phyloP scores from a whole-genome alignment of 768 basidiomycete species.

The Paxillus ammoniavirescens region DNA sequence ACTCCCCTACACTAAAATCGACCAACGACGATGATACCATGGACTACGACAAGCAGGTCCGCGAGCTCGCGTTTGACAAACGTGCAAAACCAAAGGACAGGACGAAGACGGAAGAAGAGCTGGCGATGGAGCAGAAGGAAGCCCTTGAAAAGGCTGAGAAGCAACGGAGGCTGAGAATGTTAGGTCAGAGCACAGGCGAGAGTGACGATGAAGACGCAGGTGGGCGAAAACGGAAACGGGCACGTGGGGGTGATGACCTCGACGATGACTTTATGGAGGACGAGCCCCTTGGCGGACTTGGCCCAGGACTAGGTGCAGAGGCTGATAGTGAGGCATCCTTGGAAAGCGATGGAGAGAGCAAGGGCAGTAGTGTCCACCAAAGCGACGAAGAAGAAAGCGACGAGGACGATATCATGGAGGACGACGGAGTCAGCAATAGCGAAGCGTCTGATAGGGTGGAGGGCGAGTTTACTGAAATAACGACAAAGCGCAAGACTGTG shows the following conservation, averaged over 20 bases:
- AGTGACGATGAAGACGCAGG: conserved; percentile 55
- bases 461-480: conserved; percentile 46
- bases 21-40: conserved; percentile 33
- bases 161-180: conserved; percentile 76
- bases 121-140: conserved; percentile 86
- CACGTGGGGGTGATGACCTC: conserved; percentile 80
- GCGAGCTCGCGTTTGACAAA: conserved; percentile 90
- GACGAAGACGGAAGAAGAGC: conserved; percentile 94
- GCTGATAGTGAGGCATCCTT: conserved; percentile 36
- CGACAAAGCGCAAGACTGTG: conserved; percentile 29
- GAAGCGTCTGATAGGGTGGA: conserved; percentile 40
- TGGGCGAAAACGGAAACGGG: conserved; percentile 46
- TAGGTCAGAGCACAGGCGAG: conserved; percentile 71
- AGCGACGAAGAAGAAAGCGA: conserved; percentile 37
- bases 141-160: conserved; percentile 83
- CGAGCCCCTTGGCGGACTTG: conserved; percentile 34
- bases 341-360: conserved; percentile 31
- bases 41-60: conserved; percentile 90
- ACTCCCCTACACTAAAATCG: not conserved
- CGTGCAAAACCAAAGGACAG: conserved; percentile 93
- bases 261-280: conserved; percentile 79
- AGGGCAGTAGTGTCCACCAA: conserved; percentile 37
- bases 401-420: conserved; percentile 33
- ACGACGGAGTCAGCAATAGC: conserved; percentile 34
- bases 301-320: conserved; percentile 37